Evolutionary conservation across 2,329 filamentous ascomycete species (phyloP), one percentile per base, ranked within the genome.

Genomic region (Aspergillus ibericus): DNA sequence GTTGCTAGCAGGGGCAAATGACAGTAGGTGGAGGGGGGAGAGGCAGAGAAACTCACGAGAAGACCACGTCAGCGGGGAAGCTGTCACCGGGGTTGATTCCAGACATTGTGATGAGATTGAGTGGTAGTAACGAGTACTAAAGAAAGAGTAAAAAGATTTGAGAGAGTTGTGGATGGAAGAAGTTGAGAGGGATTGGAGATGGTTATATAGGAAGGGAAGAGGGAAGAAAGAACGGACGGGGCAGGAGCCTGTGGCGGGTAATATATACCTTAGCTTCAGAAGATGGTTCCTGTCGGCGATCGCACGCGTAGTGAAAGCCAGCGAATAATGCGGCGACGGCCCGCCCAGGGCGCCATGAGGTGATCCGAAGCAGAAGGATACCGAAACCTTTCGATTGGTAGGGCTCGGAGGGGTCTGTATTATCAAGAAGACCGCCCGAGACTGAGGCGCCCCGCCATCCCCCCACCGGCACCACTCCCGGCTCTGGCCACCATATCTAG

Each of bases 1-100:
- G 25, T 27, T 18, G 34, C n/a, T 36, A 34, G 20, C 7, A 9
- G 22, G 40, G 7, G 18, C 38, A 29, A 29, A 6, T 36, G 25
- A 29, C 35, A 25, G 1, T 8, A 27, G 13, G 56, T 15, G 29
- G 6, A 51, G 16, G 36, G 35, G 38, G 38, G 54, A 60, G 50
- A 40, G 18, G 44, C 44, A 38, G 53, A 53, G 32, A 51, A 40
- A 78, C 83, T 70, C 78, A 88, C 86, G 83, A 82, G 83, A 97
- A 97, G 76, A 83, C 82, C 62, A 96, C 88, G 68, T 84, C 89
- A 68, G 87, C 81, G 67, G 93, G 93, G 83, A 98, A 93, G 75
- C 82, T 81, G 77, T 96, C 91, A 73, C 93, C 93, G 74, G 84
- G 84, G 76, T 93, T 88, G 77, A 95, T 84, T 76, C 83, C 83